These are phyloP conservation scores for Nakazawaea wyomingensis DNA, from an alignment of 805 yeast genomes.

Conservation along the genomic window DNA sequence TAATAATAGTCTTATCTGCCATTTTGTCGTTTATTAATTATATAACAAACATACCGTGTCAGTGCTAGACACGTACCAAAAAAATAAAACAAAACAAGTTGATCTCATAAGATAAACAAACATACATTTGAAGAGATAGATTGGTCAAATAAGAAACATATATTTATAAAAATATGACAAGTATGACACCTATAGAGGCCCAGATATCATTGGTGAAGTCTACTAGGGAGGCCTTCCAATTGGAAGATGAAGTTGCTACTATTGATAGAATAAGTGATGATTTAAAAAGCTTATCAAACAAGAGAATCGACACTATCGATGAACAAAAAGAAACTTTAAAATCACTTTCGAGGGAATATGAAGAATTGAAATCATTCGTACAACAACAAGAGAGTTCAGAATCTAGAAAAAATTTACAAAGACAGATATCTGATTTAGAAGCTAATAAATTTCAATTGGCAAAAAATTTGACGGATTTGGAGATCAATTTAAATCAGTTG, in stretches of 20 bases:
- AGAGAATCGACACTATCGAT: conserved; percentile 24
- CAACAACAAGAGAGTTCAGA: conserved; percentile 24
- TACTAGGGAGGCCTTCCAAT: conserved; percentile 44
- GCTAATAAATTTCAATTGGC: conserved; percentile 45
- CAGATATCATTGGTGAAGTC: conserved; percentile 27
- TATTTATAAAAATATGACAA: not conserved
- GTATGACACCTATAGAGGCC: conserved; percentile 1
- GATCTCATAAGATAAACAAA: not conserved
- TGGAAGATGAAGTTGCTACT: conserved; percentile 44
- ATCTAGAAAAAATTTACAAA: conserved; percentile 24
- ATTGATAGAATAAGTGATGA: conserved; percentile 39
- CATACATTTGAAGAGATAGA: not conserved
- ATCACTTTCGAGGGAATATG: conserved; percentile 1
- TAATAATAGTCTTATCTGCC: not conserved
- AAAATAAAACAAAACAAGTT: no score
- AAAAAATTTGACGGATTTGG: conserved; percentile 44
- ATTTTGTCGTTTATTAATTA: no score
- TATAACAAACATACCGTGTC: not conserved
- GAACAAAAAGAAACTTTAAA: conserved; percentile 18
- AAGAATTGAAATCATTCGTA: conserved; percentile 11
- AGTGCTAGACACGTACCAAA: not conserved
- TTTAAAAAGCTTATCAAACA: conserved; percentile 24
- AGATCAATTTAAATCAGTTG: conserved; percentile 38
- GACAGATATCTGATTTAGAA: conserved; percentile 32
- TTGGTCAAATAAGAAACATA: no score